Conservation (phyloP, 345 rosid species). For the Populus pruinosa region DNA sequence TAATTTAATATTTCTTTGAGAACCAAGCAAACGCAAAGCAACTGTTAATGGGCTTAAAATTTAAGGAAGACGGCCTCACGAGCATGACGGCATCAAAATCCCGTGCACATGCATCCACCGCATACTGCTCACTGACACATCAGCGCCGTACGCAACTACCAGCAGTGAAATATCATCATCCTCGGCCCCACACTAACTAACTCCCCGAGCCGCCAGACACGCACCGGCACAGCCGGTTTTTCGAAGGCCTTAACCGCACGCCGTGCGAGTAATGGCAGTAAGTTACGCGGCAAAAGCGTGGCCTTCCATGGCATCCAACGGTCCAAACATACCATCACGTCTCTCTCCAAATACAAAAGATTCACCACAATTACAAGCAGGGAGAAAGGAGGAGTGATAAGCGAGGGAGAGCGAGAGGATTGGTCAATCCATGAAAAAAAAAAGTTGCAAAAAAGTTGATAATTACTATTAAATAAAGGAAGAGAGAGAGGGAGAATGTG, state of each 20-base stretch:
- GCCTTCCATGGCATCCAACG: conserved; percentile 17
- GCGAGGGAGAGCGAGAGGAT: neutral
- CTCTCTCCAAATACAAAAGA: neutral
- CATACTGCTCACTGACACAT: conserved; percentile 28
- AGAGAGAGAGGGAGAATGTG: too few relatives aligned
- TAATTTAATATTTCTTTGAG: too few relatives aligned
- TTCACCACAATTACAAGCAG: neutral
- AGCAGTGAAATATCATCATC: conserved; percentile 25
- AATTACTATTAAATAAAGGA: too few relatives aligned
- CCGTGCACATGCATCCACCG: conserved; percentile 49
- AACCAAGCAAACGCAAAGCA: too few relatives aligned
- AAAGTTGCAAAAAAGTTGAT: too few relatives aligned
- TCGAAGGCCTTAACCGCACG: conserved; percentile 17
- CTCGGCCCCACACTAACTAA: neutral
- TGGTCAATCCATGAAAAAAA: too few relatives aligned
- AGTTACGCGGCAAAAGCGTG: conserved; percentile 15
- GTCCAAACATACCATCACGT: neutral
- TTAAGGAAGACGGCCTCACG: neutral
- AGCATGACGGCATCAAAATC: neutral
- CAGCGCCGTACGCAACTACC: conserved; percentile 25
- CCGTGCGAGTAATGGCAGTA: neutral
- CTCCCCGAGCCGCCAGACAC: conserved; percentile 27
- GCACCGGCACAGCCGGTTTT: conserved; percentile 44
- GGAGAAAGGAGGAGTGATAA: neutral
- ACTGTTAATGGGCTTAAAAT: neutral